phyloP scores from a whole-genome alignment of 768 basidiomycete genomes.

The Auriscalpium vulgare region DNA sequence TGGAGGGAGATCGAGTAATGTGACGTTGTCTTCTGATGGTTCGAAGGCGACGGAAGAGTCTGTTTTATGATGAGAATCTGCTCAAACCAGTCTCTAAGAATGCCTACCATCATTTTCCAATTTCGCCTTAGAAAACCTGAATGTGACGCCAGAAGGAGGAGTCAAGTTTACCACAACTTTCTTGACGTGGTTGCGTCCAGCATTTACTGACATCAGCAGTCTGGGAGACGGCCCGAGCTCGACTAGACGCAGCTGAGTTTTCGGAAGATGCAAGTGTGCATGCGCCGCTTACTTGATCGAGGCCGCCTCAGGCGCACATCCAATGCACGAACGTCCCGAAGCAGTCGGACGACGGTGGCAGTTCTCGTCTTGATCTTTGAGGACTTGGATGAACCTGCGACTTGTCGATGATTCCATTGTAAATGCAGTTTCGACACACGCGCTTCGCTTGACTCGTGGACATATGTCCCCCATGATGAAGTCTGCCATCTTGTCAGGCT shows the following conservation, averaged over 20 bases:
- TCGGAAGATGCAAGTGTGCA: conserved; percentile 1
- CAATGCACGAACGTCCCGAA: conserved; percentile 52
- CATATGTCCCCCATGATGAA: conserved; percentile 58
- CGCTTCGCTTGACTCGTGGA: conserved; percentile 61
- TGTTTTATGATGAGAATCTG: neutral
- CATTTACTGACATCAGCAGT: conserved; percentile 49
- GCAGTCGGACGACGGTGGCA: conserved; percentile 48
- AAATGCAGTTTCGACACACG: conserved; percentile 56
- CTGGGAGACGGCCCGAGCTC: conserved; percentile 53
- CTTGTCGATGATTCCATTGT: conserved; percentile 50
- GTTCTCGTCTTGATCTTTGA: conserved; percentile 20
- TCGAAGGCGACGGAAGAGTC: conserved; percentile 23
- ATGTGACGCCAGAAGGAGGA: conserved; percentile 46
- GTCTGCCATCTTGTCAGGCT: conserved; percentile 16
- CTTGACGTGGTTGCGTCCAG: conserved; percentile 61
- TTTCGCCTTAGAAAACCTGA: conserved; percentile 32
- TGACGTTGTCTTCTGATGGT: conserved; percentile 35
- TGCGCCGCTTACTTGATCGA: conserved; percentile 18
- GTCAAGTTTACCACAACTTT: conserved; percentile 46
- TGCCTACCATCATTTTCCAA: conserved; percentile 29
- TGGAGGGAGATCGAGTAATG: conserved; percentile 39
- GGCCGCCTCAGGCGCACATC: conserved; percentile 60
- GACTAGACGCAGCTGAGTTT: conserved; percentile 31
- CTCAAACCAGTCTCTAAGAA: neutral
- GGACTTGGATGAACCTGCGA: conserved; percentile 16